A percentile compares a stretch with the other conserved stretches of the same genome.
Evolutionary conservation across 345 rosid genomes (phyloP).

Genomic region (Populus euphratica): DNA sequence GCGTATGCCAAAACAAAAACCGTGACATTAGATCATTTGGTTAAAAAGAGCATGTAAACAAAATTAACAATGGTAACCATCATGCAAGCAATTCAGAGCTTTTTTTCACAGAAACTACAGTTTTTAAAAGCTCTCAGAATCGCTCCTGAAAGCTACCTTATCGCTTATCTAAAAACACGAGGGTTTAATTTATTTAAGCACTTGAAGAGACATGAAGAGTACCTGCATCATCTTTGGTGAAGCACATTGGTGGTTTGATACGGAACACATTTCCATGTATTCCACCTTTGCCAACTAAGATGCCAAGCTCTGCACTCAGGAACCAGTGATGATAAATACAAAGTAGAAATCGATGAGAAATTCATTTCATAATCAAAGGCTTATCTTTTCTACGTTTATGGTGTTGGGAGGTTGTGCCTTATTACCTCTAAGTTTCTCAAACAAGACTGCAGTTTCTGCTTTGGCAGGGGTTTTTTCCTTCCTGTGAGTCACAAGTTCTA

Average conservation of each 20-base stretch:
- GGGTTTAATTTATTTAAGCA: background rate
- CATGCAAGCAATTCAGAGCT: background rate
- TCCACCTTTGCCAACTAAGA: conserved; percentile 90
- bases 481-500: conserved; percentile 77
- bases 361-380: background rate
- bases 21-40: background rate
- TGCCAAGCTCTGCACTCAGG: conserved; percentile 57
- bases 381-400: background rate
- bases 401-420: background rate
- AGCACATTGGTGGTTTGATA: conserved; percentile 94
- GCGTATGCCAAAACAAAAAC: background rate
- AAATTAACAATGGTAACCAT: background rate
- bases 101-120: background rate
- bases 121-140: background rate
- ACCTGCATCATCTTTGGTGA: conserved; percentile 89
- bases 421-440: conserved; percentile 83
- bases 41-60: background rate
- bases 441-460: conserved; percentile 66
- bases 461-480: conserved; percentile 83
- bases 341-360: background rate
- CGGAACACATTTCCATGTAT: conserved; percentile 84
- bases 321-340: conserved; percentile 6
- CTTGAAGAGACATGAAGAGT: conserved; percentile 5
- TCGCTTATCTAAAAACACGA: background rate
- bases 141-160: background rate